Evolutionary conservation across 1,139 yeast genomes (phyloP).

Genomic region (Pichia sp.): DNA sequence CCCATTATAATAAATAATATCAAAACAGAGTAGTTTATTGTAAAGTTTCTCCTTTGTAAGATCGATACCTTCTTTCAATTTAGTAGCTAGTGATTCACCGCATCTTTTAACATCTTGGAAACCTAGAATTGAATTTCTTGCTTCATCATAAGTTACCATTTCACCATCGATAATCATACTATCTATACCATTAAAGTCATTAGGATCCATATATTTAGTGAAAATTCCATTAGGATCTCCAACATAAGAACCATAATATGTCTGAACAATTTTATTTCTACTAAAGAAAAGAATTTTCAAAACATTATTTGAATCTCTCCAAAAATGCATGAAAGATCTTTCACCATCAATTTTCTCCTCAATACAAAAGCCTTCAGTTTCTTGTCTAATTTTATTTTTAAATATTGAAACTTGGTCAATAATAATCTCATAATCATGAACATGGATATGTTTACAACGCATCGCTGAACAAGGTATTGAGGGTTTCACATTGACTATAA

Average conservation of each 20-base stretch:
- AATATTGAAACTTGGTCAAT: conserved; percentile 23
- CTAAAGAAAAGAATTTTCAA: conserved; percentile 51
- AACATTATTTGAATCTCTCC: conserved; percentile 31
- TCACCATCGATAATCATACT: conserved; percentile 75
- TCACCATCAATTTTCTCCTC: conserved; percentile 97
- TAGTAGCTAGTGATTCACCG: conserved; percentile 2
- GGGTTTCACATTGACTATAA: conserved; percentile 9
- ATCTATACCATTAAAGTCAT: conserved; percentile 18
- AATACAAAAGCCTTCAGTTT: conserved; percentile 51
- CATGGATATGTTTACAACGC: conserved; percentile 47
- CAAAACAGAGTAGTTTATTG: conserved; percentile 33
- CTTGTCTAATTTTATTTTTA: conserved; percentile 15
- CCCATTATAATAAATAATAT: conserved; percentile 33
- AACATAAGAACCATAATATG: conserved; percentile 62
- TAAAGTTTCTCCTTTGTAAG: conserved; percentile 1
- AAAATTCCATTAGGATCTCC: conserved; percentile 41
- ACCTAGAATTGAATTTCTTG: conserved; percentile 24
- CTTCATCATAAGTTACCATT: conserved; percentile 77
- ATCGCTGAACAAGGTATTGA: conserved; percentile 60
- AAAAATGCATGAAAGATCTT: conserved; percentile 66
- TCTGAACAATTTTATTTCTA: conserved; percentile 66
- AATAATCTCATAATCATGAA: conserved; percentile 39
- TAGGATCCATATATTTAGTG: conserved; percentile 32
- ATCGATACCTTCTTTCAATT: conserved; percentile 1
- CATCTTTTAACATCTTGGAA: conserved; percentile 15